These are phyloP conservation scores for Cerioporus squamosus DNA, from an alignment of 1,284 basidiomycete species.

Conservation along the genomic window DNA sequence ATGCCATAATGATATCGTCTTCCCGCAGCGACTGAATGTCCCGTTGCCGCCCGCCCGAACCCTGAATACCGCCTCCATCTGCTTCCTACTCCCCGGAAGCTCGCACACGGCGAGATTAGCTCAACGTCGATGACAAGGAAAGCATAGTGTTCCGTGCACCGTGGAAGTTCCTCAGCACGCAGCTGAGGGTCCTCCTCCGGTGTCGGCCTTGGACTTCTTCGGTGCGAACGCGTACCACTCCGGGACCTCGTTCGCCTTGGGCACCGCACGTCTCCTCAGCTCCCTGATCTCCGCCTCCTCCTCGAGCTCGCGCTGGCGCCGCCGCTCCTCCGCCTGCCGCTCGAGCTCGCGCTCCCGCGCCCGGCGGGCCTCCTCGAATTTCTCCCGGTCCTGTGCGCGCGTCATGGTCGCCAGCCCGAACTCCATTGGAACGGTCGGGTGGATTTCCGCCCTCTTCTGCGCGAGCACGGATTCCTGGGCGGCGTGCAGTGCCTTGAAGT, in stretches of 20 bases:
- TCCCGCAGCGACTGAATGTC: neutral
- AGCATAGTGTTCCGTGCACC: too few relatives aligned
- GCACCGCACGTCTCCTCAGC: slow-evolving; percentile 61
- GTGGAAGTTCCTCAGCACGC: neutral
- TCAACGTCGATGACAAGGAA: too few relatives aligned
- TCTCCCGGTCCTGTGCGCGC: slow-evolving; percentile 61
- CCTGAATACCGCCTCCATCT: too few relatives aligned
- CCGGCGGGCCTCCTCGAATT: slow-evolving; percentile 60
- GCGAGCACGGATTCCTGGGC: slow-evolving; percentile 47
- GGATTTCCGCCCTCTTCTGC: slow-evolving; percentile 48
- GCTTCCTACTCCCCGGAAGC: neutral
- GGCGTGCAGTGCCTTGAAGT: slow-evolving; percentile 59
- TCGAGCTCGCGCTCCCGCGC: slow-evolving; percentile 59
- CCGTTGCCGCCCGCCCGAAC: too few relatives aligned
- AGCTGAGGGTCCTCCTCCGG: neutral
- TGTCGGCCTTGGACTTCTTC: slow-evolving; percentile 38
- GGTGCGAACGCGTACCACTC: slow-evolving; percentile 74
- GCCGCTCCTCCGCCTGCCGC: slow-evolving; percentile 44
- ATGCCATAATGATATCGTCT: slow-evolving; percentile 18
- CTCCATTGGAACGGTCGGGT: slow-evolving; percentile 50
- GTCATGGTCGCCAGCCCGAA: slow-evolving; percentile 55
- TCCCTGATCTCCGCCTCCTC: slow-evolving; percentile 62
- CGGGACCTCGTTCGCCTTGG: slow-evolving; percentile 72
- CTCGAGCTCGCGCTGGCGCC: slow-evolving; percentile 49
- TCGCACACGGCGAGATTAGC: neutral